Base-by-base conservation (phyloP, 2,329 filamentous ascomycete species). In the Cladosporium sphaerospermum region DNA sequence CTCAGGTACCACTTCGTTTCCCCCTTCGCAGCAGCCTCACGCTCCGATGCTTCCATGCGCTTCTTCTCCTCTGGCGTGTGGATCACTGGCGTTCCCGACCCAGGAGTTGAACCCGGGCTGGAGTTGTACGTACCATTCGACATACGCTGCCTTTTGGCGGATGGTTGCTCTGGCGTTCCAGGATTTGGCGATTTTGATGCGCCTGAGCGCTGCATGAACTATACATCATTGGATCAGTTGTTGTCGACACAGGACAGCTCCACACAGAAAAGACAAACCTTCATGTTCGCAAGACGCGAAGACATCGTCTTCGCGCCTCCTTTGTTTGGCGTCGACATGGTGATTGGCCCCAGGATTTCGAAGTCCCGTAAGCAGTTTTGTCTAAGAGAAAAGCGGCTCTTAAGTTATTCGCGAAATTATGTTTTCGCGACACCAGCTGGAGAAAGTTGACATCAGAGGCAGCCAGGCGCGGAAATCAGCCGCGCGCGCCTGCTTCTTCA, bases 191-290 rank as follows among this genome's bases (percentile, higher is more conserved):
- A 67, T 4, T 72, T 74, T 19, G 84, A 80, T 46, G 85, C 83
- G 46, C 84, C 86, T 57, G 88, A 87, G 64, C 91, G 82, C 76
- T 95, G 91, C 91, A 96, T 96, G 68, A 96, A 96, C 75, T 83
- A 62, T 53, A 54, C 18, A 37, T 50, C 33, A 63, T 36, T 57
- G 48, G 39, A 48, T 54, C n/a, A 46, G 28, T 13, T 13, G n/a
- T 28, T 43, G 40, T 16, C 14, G 40, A 10, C 11, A 28, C 14
- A 34, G 42, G 18, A 28, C 23, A 5, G 23, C 5, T 5, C 23
- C 23, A 28, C 37, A 34, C n/a, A 50, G 16, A 3, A 16, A 16
- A 39, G n/a, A 54, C 61, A 23, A 66, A 78, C 80, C 72, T 95
- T 95, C 90, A 96, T 96, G 36, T 88, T 91, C 66, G 95, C 78